Conservation (phyloP, 2,329 filamentous ascomycete genomes). For the Claviceps sp. region DNA sequence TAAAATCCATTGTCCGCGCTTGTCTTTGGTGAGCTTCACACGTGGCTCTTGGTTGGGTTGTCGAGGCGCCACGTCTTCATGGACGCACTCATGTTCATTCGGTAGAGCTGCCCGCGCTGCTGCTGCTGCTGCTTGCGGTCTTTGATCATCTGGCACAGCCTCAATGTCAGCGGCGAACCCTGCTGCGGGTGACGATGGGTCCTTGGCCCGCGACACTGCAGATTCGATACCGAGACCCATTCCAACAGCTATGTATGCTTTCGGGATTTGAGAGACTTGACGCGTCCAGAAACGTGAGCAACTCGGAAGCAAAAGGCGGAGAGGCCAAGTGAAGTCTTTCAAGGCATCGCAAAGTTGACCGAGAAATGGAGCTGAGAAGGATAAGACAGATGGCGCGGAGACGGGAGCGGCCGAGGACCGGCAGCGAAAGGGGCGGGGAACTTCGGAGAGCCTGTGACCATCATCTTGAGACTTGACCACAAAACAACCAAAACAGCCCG, state of each 20-base stretch:
- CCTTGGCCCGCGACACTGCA: background rate
- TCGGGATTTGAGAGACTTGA: background rate
- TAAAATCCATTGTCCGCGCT: conserved; percentile 5
- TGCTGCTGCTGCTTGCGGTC: background rate
- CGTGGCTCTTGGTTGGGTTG: conserved; percentile 1
- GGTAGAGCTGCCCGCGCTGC: background rate
- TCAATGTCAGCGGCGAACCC: conserved; percentile 1
- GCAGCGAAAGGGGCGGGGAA: background rate
- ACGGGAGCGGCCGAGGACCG: background rate
- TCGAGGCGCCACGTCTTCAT: background rate
- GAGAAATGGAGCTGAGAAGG: background rate
- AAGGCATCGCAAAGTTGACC: background rate
- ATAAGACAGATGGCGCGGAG: no score
- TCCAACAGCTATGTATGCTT: background rate
- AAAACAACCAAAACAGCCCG: background rate
- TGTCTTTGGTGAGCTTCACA: conserved; percentile 8
- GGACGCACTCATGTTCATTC: background rate
- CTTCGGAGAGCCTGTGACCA: background rate
- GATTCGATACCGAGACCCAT: background rate
- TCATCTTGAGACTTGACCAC: background rate
- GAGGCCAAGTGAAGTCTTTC: background rate
- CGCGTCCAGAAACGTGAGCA: background rate
- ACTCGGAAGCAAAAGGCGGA: background rate
- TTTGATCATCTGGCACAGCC: conserved; percentile 2
- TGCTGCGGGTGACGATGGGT: background rate